These are phyloP conservation scores for Penicillium lividum DNA, from an alignment of 495 filamentous ascomycete species.

Conservation along the genomic window DNA sequence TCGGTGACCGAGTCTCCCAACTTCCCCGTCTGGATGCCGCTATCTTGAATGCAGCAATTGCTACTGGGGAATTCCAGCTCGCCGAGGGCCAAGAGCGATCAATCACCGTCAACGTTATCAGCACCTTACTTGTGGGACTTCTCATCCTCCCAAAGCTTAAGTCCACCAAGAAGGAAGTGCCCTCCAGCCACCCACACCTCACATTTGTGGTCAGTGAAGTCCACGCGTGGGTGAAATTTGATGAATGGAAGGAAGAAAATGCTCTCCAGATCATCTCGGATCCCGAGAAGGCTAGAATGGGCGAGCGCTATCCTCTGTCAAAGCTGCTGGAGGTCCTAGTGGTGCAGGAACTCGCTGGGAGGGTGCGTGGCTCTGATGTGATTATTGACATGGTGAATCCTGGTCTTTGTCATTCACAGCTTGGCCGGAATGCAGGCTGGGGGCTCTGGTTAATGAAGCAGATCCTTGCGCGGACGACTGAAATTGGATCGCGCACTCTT, in stretches of 20 bases:
- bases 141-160: conserved; percentile 46
- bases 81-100: conserved; percentile 47
- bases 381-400: conserved; percentile 57
- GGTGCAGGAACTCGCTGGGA: conserved; percentile 46
- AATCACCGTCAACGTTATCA: conserved; percentile 57
- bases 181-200: conserved; percentile 26
- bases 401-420: conserved; percentile 48
- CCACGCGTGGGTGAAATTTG: conserved; percentile 35
- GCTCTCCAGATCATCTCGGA: conserved; percentile 39
- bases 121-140: conserved; percentile 46
- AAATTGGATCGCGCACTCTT: conserved; percentile 50
- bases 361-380: conserved; percentile 35
- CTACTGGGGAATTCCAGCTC: conserved; percentile 20
- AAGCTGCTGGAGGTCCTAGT: conserved; percentile 56
- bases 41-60: conserved; percentile 49
- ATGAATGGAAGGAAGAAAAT: conserved; percentile 31
- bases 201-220: conserved; percentile 43
- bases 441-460: conserved; percentile 19
- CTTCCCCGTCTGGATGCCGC: conserved; percentile 43
- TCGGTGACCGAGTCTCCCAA: conserved; percentile 39
- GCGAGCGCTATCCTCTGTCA: conserved; percentile 45
- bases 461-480: conserved; percentile 42
- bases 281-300: conserved; percentile 26
- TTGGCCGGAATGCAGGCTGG: conserved; percentile 36
- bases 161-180: conserved; percentile 27